Evolutionary conservation across 768 basidiomycete genomes (phyloP).

Genomic region (Serpula lacrymans): DNA sequence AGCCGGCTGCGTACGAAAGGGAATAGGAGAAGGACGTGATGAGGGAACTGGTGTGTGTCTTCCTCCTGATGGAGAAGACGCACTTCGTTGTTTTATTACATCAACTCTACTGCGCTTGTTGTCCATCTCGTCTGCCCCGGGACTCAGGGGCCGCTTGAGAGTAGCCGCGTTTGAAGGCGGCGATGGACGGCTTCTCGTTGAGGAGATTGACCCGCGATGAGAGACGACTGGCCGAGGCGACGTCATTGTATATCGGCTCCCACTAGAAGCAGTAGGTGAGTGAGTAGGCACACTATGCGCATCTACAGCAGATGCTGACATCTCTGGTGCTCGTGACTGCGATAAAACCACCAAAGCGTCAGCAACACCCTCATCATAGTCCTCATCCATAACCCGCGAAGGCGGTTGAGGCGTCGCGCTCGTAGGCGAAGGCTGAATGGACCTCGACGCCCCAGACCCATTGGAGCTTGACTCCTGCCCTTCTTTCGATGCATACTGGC

Average conservation of each 20-base stretch:
- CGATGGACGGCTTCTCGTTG: conserved; percentile 61
- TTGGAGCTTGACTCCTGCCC: conserved; percentile 67
- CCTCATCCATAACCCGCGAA: conserved; percentile 77
- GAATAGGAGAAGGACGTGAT: conserved; percentile 66
- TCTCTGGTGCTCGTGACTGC: conserved; percentile 38
- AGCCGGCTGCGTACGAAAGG: conserved; percentile 68
- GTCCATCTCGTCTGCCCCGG: conserved; percentile 56
- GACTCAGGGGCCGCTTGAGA: conserved; percentile 70
- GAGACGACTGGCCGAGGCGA: conserved; percentile 44
- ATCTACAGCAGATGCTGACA: conserved; percentile 21
- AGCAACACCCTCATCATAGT: conserved; percentile 92
- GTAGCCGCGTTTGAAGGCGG: conserved; percentile 45
- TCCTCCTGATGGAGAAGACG: conserved; percentile 47
- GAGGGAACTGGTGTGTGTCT: conserved; percentile 56
- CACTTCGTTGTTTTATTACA: conserved; percentile 43
- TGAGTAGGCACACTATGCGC: conserved; percentile 33
- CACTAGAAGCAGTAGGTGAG: conserved; percentile 57
- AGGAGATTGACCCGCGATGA: conserved; percentile 68
- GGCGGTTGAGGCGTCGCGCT: conserved; percentile 57
- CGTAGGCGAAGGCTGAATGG: conserved; percentile 71
- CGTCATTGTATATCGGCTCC: conserved; percentile 48
- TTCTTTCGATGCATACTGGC: conserved; percentile 35
- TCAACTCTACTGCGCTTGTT: conserved; percentile 67
- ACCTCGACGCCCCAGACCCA: conserved; percentile 60
- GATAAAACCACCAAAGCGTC: conserved; percentile 75